A percentile compares a stretch with the other conserved stretches of the same genome.
phyloP scores from a whole-genome alignment of 352 stramenopile species.

The Phytophthora pistaciae region DNA sequence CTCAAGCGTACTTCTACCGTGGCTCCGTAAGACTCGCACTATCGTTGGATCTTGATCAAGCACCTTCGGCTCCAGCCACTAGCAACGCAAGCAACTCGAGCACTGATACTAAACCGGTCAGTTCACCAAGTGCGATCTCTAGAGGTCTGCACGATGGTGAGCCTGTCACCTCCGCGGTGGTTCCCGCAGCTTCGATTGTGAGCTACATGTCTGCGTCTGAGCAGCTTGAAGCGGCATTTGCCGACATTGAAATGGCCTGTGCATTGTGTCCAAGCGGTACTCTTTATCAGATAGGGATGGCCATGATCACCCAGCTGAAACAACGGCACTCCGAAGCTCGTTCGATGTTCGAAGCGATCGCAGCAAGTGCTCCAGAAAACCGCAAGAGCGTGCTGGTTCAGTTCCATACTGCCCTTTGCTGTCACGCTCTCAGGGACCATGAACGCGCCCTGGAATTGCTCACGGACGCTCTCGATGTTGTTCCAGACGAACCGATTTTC shows the following conservation, averaged over 20 bases:
- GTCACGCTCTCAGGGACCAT: conserved; percentile 54
- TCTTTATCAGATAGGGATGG: conserved; percentile 75
- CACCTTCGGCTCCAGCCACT: conserved; percentile 8
- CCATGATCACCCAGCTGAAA: conserved; percentile 79
- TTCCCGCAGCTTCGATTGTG: conserved; percentile 9
- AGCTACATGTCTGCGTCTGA: conserved; percentile 43
- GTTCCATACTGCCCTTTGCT: conserved; percentile 72
- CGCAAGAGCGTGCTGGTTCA: conserved; percentile 64
- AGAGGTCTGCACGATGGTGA: conserved; percentile 16
- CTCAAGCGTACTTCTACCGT: conserved; percentile 82
- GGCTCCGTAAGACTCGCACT: conserved; percentile 73
- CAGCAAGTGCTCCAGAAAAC: conserved; percentile 17
- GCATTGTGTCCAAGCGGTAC: conserved; percentile 47
- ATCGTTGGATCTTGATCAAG: conserved; percentile 55
- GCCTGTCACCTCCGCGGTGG: conserved; percentile 2
- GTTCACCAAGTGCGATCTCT: conserved; percentile 2
- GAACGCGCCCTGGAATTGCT: conserved; percentile 60
- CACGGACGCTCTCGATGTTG: conserved; percentile 58
- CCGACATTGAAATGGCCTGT: conserved; percentile 85
- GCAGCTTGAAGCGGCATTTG: conserved; percentile 76
- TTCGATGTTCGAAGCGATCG: conserved; percentile 47
- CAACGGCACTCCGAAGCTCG: conserved; percentile 52
- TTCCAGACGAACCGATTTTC: conserved; percentile 69
- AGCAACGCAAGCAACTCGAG: neutral
- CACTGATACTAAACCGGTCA: conserved; percentile 17